Base-by-base conservation (phyloP, 2,329 filamentous ascomycete species). In the Alternaria ventricosa region DNA sequence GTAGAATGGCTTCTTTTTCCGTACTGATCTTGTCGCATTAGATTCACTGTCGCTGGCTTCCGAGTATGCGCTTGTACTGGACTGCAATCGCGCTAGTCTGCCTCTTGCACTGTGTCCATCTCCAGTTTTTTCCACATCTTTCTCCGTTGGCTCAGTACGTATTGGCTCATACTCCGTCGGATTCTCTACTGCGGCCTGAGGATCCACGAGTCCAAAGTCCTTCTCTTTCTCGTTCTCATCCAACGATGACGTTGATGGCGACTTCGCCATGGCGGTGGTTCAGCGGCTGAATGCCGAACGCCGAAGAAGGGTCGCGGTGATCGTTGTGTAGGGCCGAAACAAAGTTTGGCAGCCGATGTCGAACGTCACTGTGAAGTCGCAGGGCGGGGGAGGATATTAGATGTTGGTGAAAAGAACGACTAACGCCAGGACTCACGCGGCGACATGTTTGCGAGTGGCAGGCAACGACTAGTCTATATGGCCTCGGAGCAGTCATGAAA, bases 1-100 rank as follows among this genome's bases (percentile, higher is more conserved):
- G 76, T 88, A 86, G 89, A 91, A 93, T 27, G 62, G 62, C 75
- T 87, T 85, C 74, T 85, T 81, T 47, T 50, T 66, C 49, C 62
- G 65, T 55, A 69, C 59, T 4, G 72, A 71, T 57, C 66, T 74
- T 53, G 71, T 77, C 8, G 71, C 67, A 23, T 73, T 71, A 5
- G 74, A 72, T 28, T 74, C 68, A 51, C 71, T 70, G 25, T 77
- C 76, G 65, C 72, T 77, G 22, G 68, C 63, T 28, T 78, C 76
- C 13, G 75, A 75, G 53, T 70, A 64, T 43, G 68, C 70, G 51
- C 77, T 70, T 47, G 70, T 70, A 46, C 66, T 50, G 74, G 73
- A 76, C 49, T 76, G 71, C 18, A 75, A 58, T 53, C 77, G 69
- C 22, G 72, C 73, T 18, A 79, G 66, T 54, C 46, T 57, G 46